Evolutionary conservation across 805 yeast species (phyloP), one percentile per base, ranked within the genome.

Genomic region (Scheffersomyces coipomensis): DNA sequence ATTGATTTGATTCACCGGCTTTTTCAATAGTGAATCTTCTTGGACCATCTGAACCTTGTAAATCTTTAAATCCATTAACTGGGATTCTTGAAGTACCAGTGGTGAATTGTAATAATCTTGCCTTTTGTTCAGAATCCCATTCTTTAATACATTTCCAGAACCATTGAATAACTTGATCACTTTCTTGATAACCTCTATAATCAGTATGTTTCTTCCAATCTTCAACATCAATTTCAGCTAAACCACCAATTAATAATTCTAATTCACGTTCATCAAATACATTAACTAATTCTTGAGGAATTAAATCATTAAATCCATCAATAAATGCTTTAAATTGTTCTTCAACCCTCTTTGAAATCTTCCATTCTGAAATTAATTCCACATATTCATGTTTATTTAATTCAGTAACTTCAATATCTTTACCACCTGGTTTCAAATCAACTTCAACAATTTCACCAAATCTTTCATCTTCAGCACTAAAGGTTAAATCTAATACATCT

Each of bases 171-270:
- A 89, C 97, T 68, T 89, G 96, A 66, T 93, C 99, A 48, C 81
- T 81, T 67, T 93, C 98, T 61, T 89, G 91, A 66, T 91, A 93
- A 4, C 99, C 99, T 70, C 99, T 81, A 69, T 93, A 93, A 65
- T 93, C 99, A 16, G 99, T 93, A 64, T 93, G 97, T 62, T 88
- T 90, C 70, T 89, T 93, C 99, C 99, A 93, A 71, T 93, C 99
- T 49, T 90, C 97, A 42, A 91, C 86, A 64, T 93, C 99, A 55
- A 93, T 91, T 56, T 93, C 99, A 2, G 97, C 93, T 58, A 93
- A 82, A 64, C 99, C 99, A 62, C 99, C 99, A 65, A 93, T 93
- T 59, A 93, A 78, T 60, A 93, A 73, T 73, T 93, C 99, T 48
- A 93, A 72, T 68, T 93, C 99, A 64, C 97, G 84, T 71, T 93